A percentile compares a stretch with the other conserved stretches of the same genome.
Evolutionary conservation across 129 eudicot species (phyloP).

Genomic region (Chrysanthemum seticuspe): DNA sequence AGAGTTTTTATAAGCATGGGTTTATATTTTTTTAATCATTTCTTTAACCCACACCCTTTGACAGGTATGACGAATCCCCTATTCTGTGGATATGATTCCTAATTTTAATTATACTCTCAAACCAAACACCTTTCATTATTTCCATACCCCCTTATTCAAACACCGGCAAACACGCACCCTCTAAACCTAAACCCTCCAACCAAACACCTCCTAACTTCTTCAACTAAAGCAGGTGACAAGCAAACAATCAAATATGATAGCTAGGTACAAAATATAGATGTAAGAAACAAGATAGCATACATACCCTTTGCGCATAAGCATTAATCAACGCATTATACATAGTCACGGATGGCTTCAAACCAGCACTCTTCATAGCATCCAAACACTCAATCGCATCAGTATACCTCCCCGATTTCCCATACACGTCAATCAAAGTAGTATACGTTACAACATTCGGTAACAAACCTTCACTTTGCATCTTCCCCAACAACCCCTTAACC

Average conservation of each 20-base stretch:
- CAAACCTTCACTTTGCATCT: constrained; percentile 86
- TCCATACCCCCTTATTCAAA: too few relatives aligned
- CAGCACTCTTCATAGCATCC: constrained; percentile 86
- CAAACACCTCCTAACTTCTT: neutral
- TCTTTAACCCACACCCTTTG: too few relatives aligned
- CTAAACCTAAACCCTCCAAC: too few relatives aligned
- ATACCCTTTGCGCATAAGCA: constrained; percentile 96
- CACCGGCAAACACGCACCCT: too few relatives aligned
- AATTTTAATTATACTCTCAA: too few relatives aligned
- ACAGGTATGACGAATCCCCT: too few relatives aligned
- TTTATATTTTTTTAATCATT: too few relatives aligned
- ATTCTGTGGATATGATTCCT: too few relatives aligned
- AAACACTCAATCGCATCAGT: constrained; percentile 88
- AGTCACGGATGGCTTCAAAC: constrained; percentile 81
- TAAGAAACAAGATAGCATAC: neutral
- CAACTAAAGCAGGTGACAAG: neutral
- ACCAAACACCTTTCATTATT: too few relatives aligned
- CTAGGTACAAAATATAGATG: neutral
- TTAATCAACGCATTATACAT: constrained; percentile 97
- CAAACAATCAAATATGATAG: neutral
- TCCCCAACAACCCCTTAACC: constrained; percentile 64
- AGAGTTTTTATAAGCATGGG: too few relatives aligned
- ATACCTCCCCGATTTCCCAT: constrained; percentile 89
- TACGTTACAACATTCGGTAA: constrained; percentile 86
- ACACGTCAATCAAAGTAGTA: constrained; percentile 77